A percentile compares a stretch with the other conserved stretches of the same genome.
Evolutionary conservation across 768 basidiomycete genomes (phyloP).

Genomic region (Rubroboletus pulcherrimus): DNA sequence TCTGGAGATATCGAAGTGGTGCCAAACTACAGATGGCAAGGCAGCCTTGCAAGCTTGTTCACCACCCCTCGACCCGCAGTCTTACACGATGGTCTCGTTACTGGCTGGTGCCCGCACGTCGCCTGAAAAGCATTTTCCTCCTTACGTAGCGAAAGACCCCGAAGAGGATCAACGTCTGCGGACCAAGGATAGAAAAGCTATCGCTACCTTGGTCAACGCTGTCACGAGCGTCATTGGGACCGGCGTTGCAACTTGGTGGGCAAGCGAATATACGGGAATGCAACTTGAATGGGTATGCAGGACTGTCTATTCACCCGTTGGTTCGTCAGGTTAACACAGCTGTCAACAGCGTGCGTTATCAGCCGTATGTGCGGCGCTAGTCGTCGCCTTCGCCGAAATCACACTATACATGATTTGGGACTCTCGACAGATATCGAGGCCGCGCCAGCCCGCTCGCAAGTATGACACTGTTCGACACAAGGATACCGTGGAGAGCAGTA

Average conservation of each 20-base stretch:
- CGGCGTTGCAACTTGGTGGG: constrained; percentile 72
- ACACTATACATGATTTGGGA: constrained; percentile 73
- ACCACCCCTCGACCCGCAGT: constrained; percentile 45
- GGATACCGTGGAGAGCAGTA: constrained; percentile 5
- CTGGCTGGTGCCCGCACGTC: constrained; percentile 79
- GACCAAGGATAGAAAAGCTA: constrained; percentile 56
- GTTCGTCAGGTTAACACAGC: constrained; percentile 2
- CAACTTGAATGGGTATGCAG: constrained; percentile 69
- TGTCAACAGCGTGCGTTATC: constrained; percentile 53
- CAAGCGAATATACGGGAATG: constrained; percentile 60
- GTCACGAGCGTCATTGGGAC: constrained; percentile 65
- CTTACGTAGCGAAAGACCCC: constrained; percentile 43
- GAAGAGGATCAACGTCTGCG: constrained; percentile 45
- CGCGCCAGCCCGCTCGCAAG: constrained; percentile 8
- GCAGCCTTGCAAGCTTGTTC: constrained; percentile 36
- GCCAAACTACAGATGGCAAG: constrained; percentile 49
- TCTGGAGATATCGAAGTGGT: constrained; percentile 62
- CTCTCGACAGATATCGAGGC: constrained; percentile 37
- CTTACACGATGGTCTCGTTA: constrained; percentile 69
- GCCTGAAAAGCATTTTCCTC: constrained; percentile 66
- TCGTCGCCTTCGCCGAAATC: constrained; percentile 71
- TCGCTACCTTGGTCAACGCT: constrained; percentile 68
- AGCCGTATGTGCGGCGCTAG: constrained; percentile 53
- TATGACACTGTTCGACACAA: neutral
- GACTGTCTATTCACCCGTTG: neutral